These are phyloP conservation scores for Salmacisia buchloeana DNA, from an alignment of 1,284 basidiomycete genomes.

Conservation along the genomic window DNA sequence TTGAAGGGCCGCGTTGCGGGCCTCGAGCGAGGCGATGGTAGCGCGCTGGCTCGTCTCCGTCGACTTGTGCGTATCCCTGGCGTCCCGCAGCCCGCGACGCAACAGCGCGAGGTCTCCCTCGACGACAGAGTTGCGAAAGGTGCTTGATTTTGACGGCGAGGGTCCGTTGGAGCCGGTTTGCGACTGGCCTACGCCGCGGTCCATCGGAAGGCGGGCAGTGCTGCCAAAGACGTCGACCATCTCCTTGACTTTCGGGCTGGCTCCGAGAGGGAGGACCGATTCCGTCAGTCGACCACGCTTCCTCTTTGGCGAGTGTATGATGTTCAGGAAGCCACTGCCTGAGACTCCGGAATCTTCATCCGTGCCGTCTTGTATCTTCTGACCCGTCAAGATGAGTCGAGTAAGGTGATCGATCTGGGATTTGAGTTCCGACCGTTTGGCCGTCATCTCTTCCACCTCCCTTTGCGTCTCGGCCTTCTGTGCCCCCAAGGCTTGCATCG, in stretches of 20 bases:
- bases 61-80: slow-evolving; percentile 4
- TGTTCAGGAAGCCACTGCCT: slow-evolving; percentile 8
- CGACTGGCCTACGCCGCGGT: too few species aligned
- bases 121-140: slow-evolving; percentile 1
- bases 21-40: slow-evolving; percentile 47
- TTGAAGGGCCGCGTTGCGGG: slow-evolving; percentile 65
- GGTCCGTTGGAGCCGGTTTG: not conserved
- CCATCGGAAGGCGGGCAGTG: not conserved
- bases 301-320: slow-evolving; percentile 12
- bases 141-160: slow-evolving; percentile 2
- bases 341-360: slow-evolving; percentile 10
- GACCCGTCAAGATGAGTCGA: slow-evolving; percentile 3
- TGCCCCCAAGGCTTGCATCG: slow-evolving; percentile 19
- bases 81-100: not conserved
- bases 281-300: slow-evolving; percentile 10
- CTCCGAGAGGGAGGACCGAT: not conserved
- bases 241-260: slow-evolving; percentile 1
- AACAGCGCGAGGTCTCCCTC: not conserved
- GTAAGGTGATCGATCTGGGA: slow-evolving; percentile 5
- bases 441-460: slow-evolving; percentile 35
- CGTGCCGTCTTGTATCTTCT: not conserved
- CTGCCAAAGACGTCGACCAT: slow-evolving; percentile 3
- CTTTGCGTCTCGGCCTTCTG: slow-evolving; percentile 26
- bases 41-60: not conserved
- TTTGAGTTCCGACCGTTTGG: slow-evolving; percentile 20